Conservation (phyloP, 208 protist genomes). For the Wallacemonas sp. region DNA sequence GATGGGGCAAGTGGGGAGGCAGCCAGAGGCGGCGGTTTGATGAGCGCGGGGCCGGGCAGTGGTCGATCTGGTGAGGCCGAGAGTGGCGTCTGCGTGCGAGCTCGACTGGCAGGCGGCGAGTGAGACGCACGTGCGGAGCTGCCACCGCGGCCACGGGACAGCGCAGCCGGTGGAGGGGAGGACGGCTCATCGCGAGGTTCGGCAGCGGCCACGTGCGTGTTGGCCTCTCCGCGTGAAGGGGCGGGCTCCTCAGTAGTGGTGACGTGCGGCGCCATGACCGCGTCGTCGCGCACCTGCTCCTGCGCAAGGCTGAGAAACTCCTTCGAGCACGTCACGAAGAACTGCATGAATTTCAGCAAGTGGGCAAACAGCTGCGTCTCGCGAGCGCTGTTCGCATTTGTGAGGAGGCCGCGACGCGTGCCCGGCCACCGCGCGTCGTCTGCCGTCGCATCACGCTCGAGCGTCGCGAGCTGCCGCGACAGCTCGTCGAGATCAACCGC, state of each 20-base stretch:
- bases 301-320: conserved; percentile 21
- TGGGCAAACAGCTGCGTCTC: conserved; percentile 35
- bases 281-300: not conserved
- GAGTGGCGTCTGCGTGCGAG: conserved; percentile 5
- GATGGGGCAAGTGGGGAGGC: not conserved
- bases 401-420: not conserved
- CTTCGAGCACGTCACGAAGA: conserved; percentile 28
- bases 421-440: not conserved
- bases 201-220: too few species aligned
- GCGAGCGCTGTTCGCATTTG: not conserved
- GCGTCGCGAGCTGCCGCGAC: not conserved
- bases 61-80: not conserved
- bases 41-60: not conserved
- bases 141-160: too few species aligned
- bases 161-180: not conserved
- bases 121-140: not conserved
- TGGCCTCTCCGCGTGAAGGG: too few species aligned
- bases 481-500: conserved; percentile 26
- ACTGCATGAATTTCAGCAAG: conserved; percentile 38
- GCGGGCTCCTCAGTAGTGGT: not conserved
- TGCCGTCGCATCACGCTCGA: not conserved
- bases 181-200: too few species aligned
- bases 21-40: not conserved
- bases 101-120: conserved; percentile 7
- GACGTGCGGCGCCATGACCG: not conserved